phyloP scores from a whole-genome alignment of 352 stramenopile species.

The Globisporangium echinulatum region DNA sequence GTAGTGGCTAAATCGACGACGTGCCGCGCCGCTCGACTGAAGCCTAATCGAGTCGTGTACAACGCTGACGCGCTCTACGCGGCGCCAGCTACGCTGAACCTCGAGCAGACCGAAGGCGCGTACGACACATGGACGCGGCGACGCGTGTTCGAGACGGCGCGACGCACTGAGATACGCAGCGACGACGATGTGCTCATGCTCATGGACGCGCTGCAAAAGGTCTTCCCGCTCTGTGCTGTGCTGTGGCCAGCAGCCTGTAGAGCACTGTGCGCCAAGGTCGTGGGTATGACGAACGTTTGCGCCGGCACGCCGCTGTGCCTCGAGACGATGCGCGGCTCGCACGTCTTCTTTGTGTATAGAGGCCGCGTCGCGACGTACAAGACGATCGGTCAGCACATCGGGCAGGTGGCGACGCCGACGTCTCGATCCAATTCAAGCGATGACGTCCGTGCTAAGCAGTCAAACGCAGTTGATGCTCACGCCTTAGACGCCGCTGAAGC shows the following conservation, averaged over 20 bases:
- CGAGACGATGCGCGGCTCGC: constrained; percentile 13
- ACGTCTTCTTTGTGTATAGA: constrained; percentile 24
- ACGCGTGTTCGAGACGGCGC: constrained; percentile 22
- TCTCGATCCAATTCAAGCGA: neutral
- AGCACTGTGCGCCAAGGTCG: constrained; percentile 25
- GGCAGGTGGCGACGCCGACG: neutral
- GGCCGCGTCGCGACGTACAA: constrained; percentile 21
- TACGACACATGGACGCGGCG: constrained; percentile 15
- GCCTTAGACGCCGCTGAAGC: neutral
- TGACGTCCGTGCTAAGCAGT: neutral
- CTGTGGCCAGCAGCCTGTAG: constrained; percentile 31
- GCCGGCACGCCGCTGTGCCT: constrained; percentile 24
- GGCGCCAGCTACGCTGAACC: neutral
- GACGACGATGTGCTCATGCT: constrained; percentile 35
- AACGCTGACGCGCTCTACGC: constrained; percentile 13
- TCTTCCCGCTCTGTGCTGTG: constrained; percentile 31
- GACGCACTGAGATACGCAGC: constrained; percentile 14
- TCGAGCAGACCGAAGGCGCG: constrained; percentile 6
- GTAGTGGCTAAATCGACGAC: no score
- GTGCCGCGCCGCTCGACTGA: neutral
- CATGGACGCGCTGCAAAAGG: constrained; percentile 33
- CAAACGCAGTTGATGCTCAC: neutral
- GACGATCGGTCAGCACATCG: constrained; percentile 14
- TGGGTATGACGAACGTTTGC: constrained; percentile 17
- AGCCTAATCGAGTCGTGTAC: constrained; percentile 7